Conservation (phyloP, 139 green algal species). For the Monoraphidium neglectum region DNA sequence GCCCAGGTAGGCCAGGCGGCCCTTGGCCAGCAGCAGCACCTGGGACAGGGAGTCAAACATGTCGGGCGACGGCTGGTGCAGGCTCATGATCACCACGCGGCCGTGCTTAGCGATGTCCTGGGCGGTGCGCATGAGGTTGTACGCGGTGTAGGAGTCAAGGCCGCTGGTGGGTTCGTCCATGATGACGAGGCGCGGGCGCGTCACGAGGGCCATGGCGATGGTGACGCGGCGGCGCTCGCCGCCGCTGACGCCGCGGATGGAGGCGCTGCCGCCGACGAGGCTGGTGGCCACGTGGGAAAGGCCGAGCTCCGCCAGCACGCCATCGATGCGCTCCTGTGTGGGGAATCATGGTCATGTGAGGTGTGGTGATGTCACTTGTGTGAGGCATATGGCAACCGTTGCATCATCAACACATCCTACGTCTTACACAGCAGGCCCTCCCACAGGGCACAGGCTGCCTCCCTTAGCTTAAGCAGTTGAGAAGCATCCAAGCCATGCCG, state of each 20-base stretch:
- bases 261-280: slow-evolving; percentile 41
- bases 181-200: slow-evolving; percentile 42
- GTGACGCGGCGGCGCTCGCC: slow-evolving; percentile 70
- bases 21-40: slow-evolving; percentile 48
- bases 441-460: not conserved
- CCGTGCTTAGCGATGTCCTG: slow-evolving; percentile 43
- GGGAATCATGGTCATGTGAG: too few relatives aligned
- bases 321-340: slow-evolving; percentile 30
- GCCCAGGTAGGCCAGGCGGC: slow-evolving; percentile 7
- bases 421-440: too few relatives aligned
- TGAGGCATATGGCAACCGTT: not conserved
- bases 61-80: slow-evolving; percentile 62
- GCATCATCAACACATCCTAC: not conserved
- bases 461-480: not conserved
- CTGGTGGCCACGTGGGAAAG: slow-evolving; percentile 40
- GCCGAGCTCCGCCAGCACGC: slow-evolving; percentile 48
- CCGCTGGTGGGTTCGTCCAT: slow-evolving; percentile 75
- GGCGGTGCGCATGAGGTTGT: slow-evolving; percentile 27
- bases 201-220: slow-evolving; percentile 77
- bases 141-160: slow-evolving; percentile 68
- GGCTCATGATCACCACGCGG: slow-evolving; percentile 60
- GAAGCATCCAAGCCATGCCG: not conserved
- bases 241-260: slow-evolving; percentile 49
- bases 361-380: not conserved
- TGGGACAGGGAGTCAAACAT: slow-evolving; percentile 60